Base-by-base conservation (phyloP, 352 stramenopile species). In the Phytophthora citrophthora region DNA sequence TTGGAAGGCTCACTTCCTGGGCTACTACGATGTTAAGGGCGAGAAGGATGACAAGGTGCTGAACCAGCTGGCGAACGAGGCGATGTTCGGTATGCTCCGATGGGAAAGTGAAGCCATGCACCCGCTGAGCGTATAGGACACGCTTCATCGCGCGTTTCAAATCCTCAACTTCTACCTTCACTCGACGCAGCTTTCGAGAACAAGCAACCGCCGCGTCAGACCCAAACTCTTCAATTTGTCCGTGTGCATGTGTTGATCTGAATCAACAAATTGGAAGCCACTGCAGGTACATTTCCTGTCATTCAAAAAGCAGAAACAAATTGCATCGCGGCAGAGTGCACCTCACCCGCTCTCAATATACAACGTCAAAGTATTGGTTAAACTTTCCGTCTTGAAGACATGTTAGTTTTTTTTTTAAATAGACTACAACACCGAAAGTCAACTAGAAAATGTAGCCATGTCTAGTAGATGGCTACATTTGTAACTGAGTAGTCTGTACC, bases 91-190 rank as follows among this genome's bases (percentile, higher is more conserved):
- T 26, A 91, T 93, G 79, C 70, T 94, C 49, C 77, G 86, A 68
- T 94, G 84, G 86, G 86, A 94, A 66, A 94, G 86, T 49, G 84
- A 94, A 58, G 84, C 86, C 5, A 90, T 92, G 82, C 81, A 91
- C 52, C 85, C 85, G 24, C 68, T 93, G 2, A 93, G 81, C 53
- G 81, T 91, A 32, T 91, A 89, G 51, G 18, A 18, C 36, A 13
- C 10, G 27, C 49, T 8, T 54, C 16, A 32, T 32, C 38, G 29
- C 54, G 39, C 24, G 52, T 16, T 12, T 15, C 39, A 59, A 26
- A 51, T 32, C 20, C 20, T 45, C 15, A 31, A 41, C 23, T 46
- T 18, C 20, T 18, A 43, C 26, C n/a, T 13, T 27, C 12, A 29
- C n/a, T 34, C n/a, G 34, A 53, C 16, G 34, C 51, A 47, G 29